Evolutionary conservation across 805 yeast genomes (phyloP).

Genomic region (Candida orba): DNA sequence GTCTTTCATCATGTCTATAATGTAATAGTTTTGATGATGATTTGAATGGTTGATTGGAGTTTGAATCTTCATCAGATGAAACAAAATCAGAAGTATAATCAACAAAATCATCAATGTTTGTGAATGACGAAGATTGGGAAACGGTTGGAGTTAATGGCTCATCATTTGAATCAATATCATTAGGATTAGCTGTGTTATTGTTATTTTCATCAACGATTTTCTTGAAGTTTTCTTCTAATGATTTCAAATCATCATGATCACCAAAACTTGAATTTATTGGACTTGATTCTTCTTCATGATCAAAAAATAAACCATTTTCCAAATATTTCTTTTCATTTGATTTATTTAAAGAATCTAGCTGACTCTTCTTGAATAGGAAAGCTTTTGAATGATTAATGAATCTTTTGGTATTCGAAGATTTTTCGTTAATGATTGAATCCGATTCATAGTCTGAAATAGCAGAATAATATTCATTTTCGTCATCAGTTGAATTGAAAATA

Average conservation of each 20-base stretch:
- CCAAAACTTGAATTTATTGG: slow-evolving; percentile 8
- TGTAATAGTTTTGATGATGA: slow-evolving; percentile 14
- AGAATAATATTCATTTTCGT: slow-evolving; percentile 21
- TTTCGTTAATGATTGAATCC: slow-evolving; percentile 5
- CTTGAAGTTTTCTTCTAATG: slow-evolving; percentile 23
- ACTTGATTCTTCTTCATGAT: slow-evolving; percentile 12
- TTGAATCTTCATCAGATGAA: slow-evolving; percentile 11
- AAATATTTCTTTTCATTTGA: slow-evolving; percentile 8
- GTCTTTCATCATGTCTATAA: slow-evolving; percentile 24
- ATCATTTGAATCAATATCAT: slow-evolving; percentile 5
- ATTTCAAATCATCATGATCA: slow-evolving; percentile 14
- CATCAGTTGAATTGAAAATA: slow-evolving; percentile 20
- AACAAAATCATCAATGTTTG: slow-evolving; percentile 16
- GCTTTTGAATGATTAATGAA: slow-evolving; percentile 8
- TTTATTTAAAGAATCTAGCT: slow-evolving; percentile 3
- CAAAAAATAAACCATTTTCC: slow-evolving; percentile 13
- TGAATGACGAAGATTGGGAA: background rate
- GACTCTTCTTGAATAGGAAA: slow-evolving; percentile 3
- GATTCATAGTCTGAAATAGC: slow-evolving; percentile 23
- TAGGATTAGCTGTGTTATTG: slow-evolving; percentile 3
- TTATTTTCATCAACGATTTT: slow-evolving; percentile 22
- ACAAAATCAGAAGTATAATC: slow-evolving; percentile 13
- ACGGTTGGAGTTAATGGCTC: background rate
- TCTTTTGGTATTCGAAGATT: slow-evolving; percentile 6
- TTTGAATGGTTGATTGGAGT: slow-evolving; percentile 3